Conservation (phyloP, 345 rosid genomes). For the Lenwebbia sp. region DNA sequence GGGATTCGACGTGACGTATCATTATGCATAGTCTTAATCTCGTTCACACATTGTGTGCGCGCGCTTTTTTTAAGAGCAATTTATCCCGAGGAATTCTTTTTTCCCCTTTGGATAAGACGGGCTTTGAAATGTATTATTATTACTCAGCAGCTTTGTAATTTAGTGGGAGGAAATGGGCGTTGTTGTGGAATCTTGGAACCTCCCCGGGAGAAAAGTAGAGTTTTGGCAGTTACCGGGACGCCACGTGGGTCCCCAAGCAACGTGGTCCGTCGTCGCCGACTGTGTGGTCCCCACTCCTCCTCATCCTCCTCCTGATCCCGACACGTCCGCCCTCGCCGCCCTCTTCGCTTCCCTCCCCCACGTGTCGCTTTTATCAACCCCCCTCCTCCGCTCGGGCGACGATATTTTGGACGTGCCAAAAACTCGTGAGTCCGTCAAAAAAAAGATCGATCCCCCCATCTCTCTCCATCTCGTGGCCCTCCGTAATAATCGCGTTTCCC, state of each 20-base stretch:
- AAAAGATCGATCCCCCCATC: neutral
- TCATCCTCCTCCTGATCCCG: conserved; percentile 19
- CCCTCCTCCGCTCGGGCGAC: neutral
- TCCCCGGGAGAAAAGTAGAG: conserved; percentile 17
- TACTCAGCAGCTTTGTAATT: neutral
- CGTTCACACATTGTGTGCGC: neutral
- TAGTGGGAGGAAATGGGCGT: neutral
- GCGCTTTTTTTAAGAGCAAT: neutral
- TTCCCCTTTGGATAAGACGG: neutral
- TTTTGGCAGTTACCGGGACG: conserved; percentile 35
- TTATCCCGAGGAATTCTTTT: neutral
- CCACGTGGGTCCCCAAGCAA: conserved; percentile 1
- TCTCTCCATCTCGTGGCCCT: neutral
- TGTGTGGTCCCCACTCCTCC: conserved; percentile 5
- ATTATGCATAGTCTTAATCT: neutral
- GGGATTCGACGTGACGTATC: neutral
- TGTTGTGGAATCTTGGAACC: neutral
- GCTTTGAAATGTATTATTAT: no score
- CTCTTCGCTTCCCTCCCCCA: neutral
- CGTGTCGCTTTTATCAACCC: conserved; percentile 15
- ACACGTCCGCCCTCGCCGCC: conserved; percentile 13
- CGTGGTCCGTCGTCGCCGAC: conserved; percentile 33
- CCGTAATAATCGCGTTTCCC: neutral
- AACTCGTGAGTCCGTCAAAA: neutral
- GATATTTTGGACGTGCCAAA: neutral